Conservation (phyloP, 306 rosid genomes). For the Aeschynomene evenia region DNA sequence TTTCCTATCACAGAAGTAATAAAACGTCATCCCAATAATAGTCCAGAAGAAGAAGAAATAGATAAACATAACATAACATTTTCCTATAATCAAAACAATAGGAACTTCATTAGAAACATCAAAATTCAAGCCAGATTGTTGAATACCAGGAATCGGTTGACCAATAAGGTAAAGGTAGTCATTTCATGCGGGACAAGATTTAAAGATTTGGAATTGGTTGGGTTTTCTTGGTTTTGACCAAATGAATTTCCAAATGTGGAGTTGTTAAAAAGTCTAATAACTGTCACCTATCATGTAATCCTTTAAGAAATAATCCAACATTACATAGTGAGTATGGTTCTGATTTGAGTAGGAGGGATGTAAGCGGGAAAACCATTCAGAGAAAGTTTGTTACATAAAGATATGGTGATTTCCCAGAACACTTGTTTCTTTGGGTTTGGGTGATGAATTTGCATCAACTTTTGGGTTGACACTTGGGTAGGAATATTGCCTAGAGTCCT, state of each 20-base stretch:
- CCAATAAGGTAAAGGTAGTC: neutral
- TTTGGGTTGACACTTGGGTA: neutral
- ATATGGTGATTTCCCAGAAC: neutral
- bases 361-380: neutral
- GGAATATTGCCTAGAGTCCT: neutral
- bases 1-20: slow-evolving; percentile 22
- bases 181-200: slow-evolving; percentile 1
- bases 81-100: neutral
- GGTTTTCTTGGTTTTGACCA: neutral
- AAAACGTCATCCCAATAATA: slow-evolving; percentile 23
- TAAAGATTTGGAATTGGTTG: neutral
- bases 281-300: slow-evolving; percentile 18
- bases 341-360: neutral
- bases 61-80: slow-evolving; percentile 1
- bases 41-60: neutral
- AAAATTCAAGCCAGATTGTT: slow-evolving; percentile 16
- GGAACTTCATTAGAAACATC: slow-evolving; percentile 18
- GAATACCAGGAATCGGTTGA: slow-evolving; percentile 7
- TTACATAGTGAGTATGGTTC: neutral
- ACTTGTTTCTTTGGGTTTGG: neutral
- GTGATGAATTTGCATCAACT: neutral
- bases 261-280: neutral
- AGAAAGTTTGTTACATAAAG: neutral
- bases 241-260: slow-evolving; percentile 2
- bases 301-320: too few relatives aligned